phyloP scores from a whole-genome alignment of 2,329 filamentous ascomycete genomes.

The Fusarium chuoi region DNA sequence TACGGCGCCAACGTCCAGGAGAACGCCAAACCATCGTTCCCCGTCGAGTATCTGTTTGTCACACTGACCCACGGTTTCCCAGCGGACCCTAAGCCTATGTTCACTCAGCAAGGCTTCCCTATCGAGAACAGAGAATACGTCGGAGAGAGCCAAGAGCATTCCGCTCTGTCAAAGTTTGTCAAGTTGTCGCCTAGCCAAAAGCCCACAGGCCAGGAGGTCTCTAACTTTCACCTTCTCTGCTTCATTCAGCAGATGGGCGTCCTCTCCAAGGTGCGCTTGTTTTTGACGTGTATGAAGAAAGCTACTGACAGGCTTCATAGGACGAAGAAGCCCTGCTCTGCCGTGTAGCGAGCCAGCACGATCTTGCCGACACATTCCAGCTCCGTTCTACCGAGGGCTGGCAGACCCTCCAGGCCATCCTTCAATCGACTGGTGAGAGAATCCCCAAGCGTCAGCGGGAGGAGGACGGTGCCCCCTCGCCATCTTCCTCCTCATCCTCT shows the following conservation, averaged over 20 bases:
- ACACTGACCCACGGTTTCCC: conserved; percentile 98
- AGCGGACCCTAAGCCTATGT: conserved; percentile 78
- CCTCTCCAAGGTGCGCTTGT: conserved; percentile 77
- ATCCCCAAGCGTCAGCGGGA: conserved; percentile 75
- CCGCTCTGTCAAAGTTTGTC: conserved; percentile 74
- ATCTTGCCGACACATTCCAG: conserved; percentile 82
- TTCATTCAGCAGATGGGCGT: conserved; percentile 85
- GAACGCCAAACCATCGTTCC: conserved; percentile 95
- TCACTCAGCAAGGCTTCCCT: conserved; percentile 79
- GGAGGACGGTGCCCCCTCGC: conserved; percentile 48
- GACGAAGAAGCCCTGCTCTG: conserved; percentile 90
- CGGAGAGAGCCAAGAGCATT: conserved; percentile 85
- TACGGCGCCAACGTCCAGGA: conserved; percentile 97
- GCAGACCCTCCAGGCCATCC: conserved; percentile 91
- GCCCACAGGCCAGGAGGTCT: conserved; percentile 73
- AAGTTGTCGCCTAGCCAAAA: conserved; percentile 70
- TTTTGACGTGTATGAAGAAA: not conserved
- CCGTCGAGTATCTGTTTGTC: conserved; percentile 94
- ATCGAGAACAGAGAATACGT: conserved; percentile 92
- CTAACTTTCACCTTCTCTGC: conserved; percentile 94
- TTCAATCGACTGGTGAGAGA: conserved; percentile 98
- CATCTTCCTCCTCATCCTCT: conserved; percentile 44
- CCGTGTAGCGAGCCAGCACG: conserved; percentile 83
- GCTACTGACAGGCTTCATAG: conserved; percentile 58
- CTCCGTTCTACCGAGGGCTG: conserved; percentile 89